A percentile compares a stretch with the other conserved stretches of the same genome.
These are phyloP conservation scores for Aspergillus wentii DNA, from an alignment of 495 filamentous ascomycete genomes.

Conservation along the genomic window DNA sequence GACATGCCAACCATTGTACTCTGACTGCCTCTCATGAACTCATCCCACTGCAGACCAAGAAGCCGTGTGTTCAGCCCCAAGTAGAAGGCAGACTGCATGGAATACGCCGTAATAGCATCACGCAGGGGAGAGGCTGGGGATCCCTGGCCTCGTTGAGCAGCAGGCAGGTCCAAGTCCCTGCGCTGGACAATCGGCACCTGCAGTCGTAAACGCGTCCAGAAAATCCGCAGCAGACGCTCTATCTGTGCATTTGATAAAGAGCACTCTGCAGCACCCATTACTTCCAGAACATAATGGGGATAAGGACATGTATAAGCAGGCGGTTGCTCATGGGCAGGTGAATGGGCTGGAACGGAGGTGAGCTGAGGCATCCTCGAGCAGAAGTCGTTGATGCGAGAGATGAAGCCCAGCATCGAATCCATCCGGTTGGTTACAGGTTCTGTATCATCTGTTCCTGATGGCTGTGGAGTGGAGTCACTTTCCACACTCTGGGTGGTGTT, in stretches of 20 bases:
- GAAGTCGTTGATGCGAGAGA: slow-evolving; percentile 23
- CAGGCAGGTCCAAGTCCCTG: slow-evolving; percentile 9
- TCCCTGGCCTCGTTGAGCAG: slow-evolving; percentile 2
- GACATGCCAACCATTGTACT: slow-evolving; percentile 7
- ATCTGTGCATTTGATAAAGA: slow-evolving; percentile 15
- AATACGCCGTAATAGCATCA: slow-evolving; percentile 18
- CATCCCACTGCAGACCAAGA: slow-evolving; percentile 16
- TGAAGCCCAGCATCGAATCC: slow-evolving; percentile 25
- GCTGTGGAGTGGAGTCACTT: too few species aligned
- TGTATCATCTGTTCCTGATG: slow-evolving; percentile 1
- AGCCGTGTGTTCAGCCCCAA: slow-evolving; percentile 20
- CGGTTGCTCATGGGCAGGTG: slow-evolving; percentile 11
- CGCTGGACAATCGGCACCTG: slow-evolving; percentile 14
- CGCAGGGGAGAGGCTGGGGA: slow-evolving; percentile 10
- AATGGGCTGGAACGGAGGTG: slow-evolving; percentile 5
- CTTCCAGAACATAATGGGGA: slow-evolving; percentile 5
- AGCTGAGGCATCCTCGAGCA: slow-evolving; percentile 21
- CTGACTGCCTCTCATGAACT: slow-evolving; percentile 7
- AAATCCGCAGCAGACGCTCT: slow-evolving; percentile 16
- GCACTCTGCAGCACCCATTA: slow-evolving; percentile 5
- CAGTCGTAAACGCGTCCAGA: slow-evolving; percentile 15
- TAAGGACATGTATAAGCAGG: slow-evolving; percentile 12
- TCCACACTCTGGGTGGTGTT: too few species aligned
- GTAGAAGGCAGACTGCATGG: slow-evolving; percentile 18
- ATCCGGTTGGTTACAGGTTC: slow-evolving; percentile 9